Base-by-base conservation (phyloP, 441 rosid species). In the Eutrema salsugineum region DNA sequence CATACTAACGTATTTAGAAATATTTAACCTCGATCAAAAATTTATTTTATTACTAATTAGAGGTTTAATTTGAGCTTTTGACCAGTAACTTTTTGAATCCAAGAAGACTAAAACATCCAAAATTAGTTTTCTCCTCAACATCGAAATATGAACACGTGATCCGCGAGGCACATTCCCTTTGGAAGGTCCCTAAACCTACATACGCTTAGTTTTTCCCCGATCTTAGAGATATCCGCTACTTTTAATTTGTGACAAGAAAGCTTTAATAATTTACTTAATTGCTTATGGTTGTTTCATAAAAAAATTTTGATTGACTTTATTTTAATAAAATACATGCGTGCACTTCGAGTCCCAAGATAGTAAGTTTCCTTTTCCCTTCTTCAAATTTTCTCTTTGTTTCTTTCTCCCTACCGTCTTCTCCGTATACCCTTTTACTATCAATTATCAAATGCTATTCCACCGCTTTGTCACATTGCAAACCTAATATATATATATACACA, bases 311-410 rank as follows among this genome's bases (percentile, higher is more conserved):
- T 63, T 77, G 48, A 71, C 57, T 76, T 76, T 11, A 33, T 11
- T 43, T 57, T 43, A 63, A 19, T 56, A 59, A 59, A 46, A 53
- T 63, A 36, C 59, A 11, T 71, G 71, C 68, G 76, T 81, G 76
- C 68, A 76, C 77, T 83, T 80, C 77, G 82, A 84, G 82, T 84
- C 84, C 86, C 91, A 82, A 84, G 78, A 81, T 75, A 59, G 79
- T 66, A 70, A 56, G 44, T 56, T 35, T 40, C 67, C 42, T 42
- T 62, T 71, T 79, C 73, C 70, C 46, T 66, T 71, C 73, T 69
- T 64, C 60, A 78, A 70, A 68, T 36, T 32, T 81, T 50, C 78
- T 70, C 57, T 64, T 73, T 75, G 63, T 68, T 65, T 70, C 43
- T 60, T 75, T 75, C 71, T 57, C 63, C 66, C 72, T 50, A 36